These are phyloP conservation scores for Salix exigua DNA, from an alignment of 345 rosid species.

Conservation along the genomic window DNA sequence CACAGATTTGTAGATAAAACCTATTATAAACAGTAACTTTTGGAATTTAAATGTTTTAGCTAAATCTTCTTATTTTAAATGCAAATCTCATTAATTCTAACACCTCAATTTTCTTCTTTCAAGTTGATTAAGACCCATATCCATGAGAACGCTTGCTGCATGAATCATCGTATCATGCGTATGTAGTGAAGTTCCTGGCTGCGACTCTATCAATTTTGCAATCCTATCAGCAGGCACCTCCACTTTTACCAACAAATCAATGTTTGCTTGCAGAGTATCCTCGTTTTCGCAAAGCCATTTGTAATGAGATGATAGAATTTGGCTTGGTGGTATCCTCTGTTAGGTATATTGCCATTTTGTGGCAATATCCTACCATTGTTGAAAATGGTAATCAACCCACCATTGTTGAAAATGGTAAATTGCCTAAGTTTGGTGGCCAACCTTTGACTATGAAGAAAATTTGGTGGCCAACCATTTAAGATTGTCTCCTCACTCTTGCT, in stretches of 20 bases:
- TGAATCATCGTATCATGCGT: conserved; percentile 9
- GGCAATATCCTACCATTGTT: too few species aligned
- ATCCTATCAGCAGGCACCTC: conserved; percentile 11
- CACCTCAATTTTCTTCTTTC: conserved; percentile 23
- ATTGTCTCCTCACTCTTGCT: too few species aligned
- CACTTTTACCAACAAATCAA: conserved; percentile 13
- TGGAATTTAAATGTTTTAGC: too few species aligned
- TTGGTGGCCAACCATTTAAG: too few species aligned
- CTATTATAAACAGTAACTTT: too few species aligned
- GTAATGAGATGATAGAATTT: conserved; percentile 16
- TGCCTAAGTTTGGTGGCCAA: too few species aligned
- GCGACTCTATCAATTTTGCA: background rate
- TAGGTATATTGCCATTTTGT: too few species aligned
- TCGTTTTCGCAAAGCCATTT: conserved; percentile 13
- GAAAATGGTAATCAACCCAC: too few species aligned
- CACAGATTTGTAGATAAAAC: too few species aligned
- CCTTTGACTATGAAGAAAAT: too few species aligned
- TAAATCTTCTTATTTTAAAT: conserved; percentile 13
- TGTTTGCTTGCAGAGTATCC: conserved; percentile 9
- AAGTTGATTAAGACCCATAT: conserved; percentile 14
- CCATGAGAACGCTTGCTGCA: conserved; percentile 9
- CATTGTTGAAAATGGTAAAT: too few species aligned
- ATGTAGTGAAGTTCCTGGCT: background rate
- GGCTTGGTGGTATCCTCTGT: conserved; percentile 12
- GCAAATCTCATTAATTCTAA: too few species aligned